Evolutionary conservation across 192 early-diverging fungal species (phyloP), one percentile per base, ranked within the genome.

Genomic region (Rhizophagus sp.): DNA sequence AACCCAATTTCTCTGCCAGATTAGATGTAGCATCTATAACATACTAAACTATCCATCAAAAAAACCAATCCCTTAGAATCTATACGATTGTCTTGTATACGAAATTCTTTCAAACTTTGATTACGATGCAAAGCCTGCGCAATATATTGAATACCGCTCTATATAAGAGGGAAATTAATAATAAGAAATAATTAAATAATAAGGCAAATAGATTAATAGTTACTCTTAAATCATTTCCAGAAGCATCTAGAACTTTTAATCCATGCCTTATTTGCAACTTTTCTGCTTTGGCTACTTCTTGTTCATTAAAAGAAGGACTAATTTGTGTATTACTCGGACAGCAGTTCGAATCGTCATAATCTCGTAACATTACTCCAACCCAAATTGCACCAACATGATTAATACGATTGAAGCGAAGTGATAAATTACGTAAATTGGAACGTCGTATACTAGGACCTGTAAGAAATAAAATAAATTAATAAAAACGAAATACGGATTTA

Each of bases 121-220:
- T 91, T 91, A 13, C 88, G 47, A 49, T 84, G 81, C 15, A 91
- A 75, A n/a, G 85, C 88, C 30, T 90, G 88, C 50, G 90, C 86
- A 34, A 91, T 84, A 66, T 85, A 88, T 65, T 89, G 86, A 44
- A 90, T 83, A 3, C 88, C 88, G 80, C 83, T 83, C 84, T 85
- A 67, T 78, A 24, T 30, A 6, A 15, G 5, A 41, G n/a, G 25
- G 24, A 57, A 57, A 52, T 33, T 57, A 74, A 33, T 10, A 33
- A 41, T 69, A 39, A n/a, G 19, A 41, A 25, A 34, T 34, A n/a
- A 41, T 19, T 34, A 41, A 41, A 39, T 36, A 69, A 39, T n/a
- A 36, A 36, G 10, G n/a, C 7, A 22, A 9, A 33, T 22, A 15
- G 19, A 49, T 24, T 25, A 27, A 13, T 49, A 81, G 74, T 44